Evolutionary conservation across 2,329 filamentous ascomycete genomes (phyloP).

Genomic region (Thelonectria rubi): DNA sequence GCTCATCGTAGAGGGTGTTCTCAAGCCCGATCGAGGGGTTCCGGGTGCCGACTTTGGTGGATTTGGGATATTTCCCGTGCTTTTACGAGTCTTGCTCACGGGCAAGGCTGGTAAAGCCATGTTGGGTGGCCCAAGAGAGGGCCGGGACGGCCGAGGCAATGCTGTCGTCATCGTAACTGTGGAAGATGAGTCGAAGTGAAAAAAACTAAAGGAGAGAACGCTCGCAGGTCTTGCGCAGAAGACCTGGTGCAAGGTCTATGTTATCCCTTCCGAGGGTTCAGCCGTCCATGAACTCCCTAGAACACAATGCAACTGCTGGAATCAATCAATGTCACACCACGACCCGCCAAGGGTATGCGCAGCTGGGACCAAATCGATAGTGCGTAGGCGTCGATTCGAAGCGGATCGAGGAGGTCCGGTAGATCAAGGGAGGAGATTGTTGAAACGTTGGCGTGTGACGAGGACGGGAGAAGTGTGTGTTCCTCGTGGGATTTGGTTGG

Average conservation of each 20-base stretch:
- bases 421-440: constrained; percentile 36
- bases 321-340: constrained; percentile 30
- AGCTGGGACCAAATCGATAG: constrained; percentile 24
- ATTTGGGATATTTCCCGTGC: constrained; percentile 59
- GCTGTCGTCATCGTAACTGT: constrained; percentile 56
- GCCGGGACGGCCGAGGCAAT: constrained; percentile 72
- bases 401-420: constrained; percentile 24
- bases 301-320: constrained; percentile 26
- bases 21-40: constrained; percentile 66
- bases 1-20: constrained; percentile 66
- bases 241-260: constrained; percentile 36
- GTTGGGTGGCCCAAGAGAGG: constrained; percentile 75
- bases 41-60: constrained; percentile 54
- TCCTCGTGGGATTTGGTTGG: constrained; percentile 31
- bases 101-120: constrained; percentile 79
- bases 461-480: constrained; percentile 24
- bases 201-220: constrained; percentile 26
- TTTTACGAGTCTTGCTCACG: constrained; percentile 76
- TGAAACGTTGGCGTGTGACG: constrained; percentile 36
- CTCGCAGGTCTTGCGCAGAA: constrained; percentile 30
- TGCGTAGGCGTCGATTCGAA: constrained; percentile 19
- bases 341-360: constrained; percentile 9
- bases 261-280: constrained; percentile 33
- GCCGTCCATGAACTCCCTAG: constrained; percentile 44
- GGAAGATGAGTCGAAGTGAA: constrained; percentile 5